Percentiles rank a stretch among this genome's conserved stretches.
Conservation (phyloP, 2,329 filamentous ascomycete species). For the Colletotrichum sidae region DNA sequence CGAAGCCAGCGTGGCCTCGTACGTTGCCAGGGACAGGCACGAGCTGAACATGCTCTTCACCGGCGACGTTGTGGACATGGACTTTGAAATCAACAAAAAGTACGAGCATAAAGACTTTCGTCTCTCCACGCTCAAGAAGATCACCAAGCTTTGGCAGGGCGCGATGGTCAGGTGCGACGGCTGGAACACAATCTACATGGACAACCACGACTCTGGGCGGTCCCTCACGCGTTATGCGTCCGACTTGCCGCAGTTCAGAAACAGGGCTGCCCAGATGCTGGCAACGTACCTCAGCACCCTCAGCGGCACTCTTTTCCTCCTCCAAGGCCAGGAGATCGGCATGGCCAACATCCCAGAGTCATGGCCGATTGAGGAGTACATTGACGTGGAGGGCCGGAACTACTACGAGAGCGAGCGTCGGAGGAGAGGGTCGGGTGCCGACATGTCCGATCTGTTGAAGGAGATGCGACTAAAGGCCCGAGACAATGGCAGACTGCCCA, state of each 20-base stretch:
- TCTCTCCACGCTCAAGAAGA: constrained; percentile 48
- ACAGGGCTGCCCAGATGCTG: constrained; percentile 58
- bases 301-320: constrained; percentile 59
- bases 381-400: constrained; percentile 57
- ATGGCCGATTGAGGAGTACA: constrained; percentile 56
- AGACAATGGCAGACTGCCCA: constrained; percentile 42
- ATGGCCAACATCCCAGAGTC: constrained; percentile 42
- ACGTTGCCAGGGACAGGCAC: constrained; percentile 58
- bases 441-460: constrained; percentile 52
- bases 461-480: constrained; percentile 51
- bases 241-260: constrained; percentile 51
- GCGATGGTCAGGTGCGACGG: constrained; percentile 51
- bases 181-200: constrained; percentile 64
- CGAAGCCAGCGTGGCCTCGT: constrained; percentile 56
- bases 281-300: constrained; percentile 53
- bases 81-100: constrained; percentile 47
- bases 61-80: constrained; percentile 48
- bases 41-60: constrained; percentile 45
- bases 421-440: constrained; percentile 38
- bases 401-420: constrained; percentile 46
- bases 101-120: constrained; percentile 56
- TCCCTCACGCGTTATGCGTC: constrained; percentile 61
- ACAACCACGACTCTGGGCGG: constrained; percentile 67
- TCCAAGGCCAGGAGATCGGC: constrained; percentile 61
- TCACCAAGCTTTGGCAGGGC: constrained; percentile 51